A percentile compares a stretch with the other conserved stretches of the same genome.
These are phyloP conservation scores for Nakazawaea populi DNA, from an alignment of 805 yeast species.

Conservation along the genomic window DNA sequence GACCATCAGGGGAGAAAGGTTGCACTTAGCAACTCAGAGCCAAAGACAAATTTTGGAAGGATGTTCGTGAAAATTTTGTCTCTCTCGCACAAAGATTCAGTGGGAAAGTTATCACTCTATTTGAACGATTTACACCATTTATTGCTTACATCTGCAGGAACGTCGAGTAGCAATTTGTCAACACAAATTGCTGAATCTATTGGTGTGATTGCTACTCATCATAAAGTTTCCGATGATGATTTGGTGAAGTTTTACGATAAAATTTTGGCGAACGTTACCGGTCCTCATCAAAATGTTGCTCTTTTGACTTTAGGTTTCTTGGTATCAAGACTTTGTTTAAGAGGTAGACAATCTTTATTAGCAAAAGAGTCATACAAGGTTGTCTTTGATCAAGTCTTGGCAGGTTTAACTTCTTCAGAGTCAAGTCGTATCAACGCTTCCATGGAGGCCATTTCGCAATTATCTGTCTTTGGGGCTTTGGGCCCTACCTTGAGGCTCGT, in stretches of 20 bases:
- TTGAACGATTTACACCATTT: slow-evolving; percentile 13
- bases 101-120: slow-evolving; percentile 11
- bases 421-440: slow-evolving; percentile 21
- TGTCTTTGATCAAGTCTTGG: slow-evolving; percentile 13
- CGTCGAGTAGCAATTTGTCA: slow-evolving; percentile 19
- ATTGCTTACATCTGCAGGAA: slow-evolving; percentile 12
- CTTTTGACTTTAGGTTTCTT: slow-evolving; percentile 36
- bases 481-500: slow-evolving; percentile 26
- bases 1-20: slow-evolving; percentile 12
- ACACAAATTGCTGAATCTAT: slow-evolving; percentile 18
- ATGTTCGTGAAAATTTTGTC: slow-evolving; percentile 21
- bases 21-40: slow-evolving; percentile 1
- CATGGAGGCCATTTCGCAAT: slow-evolving; percentile 35
- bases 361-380: slow-evolving; percentile 9
- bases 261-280: slow-evolving; percentile 10
- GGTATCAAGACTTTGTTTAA: slow-evolving; percentile 36
- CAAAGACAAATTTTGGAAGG: slow-evolving; percentile 12
- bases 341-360: slow-evolving; percentile 22
- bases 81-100: slow-evolving; percentile 16
- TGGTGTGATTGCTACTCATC: slow-evolving; percentile 35
- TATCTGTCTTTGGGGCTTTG: slow-evolving; percentile 39
- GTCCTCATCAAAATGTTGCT: slow-evolving; percentile 12
- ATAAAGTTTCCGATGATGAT: slow-evolving; percentile 15
- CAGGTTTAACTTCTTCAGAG: slow-evolving; percentile 16
- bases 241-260: slow-evolving; percentile 7